These are phyloP conservation scores for Aspergillus puulaauensis DNA, from an alignment of 2,329 filamentous ascomycete genomes.

Conservation along the genomic window DNA sequence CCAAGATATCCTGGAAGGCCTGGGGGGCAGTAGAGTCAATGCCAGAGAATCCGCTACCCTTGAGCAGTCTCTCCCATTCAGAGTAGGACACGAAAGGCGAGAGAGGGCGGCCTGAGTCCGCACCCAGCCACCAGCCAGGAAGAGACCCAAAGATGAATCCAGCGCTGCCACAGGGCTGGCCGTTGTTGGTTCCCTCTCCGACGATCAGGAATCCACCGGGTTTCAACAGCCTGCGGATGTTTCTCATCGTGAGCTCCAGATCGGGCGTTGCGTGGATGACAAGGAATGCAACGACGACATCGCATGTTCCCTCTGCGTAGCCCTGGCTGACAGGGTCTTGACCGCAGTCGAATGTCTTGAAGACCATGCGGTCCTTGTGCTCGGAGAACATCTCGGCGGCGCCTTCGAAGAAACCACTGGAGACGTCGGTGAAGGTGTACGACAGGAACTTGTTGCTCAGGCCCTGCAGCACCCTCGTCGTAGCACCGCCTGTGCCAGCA, in stretches of 20 bases:
- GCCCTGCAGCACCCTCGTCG: slow-evolving; percentile 32
- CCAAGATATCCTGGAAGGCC: neutral
- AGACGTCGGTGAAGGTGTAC: slow-evolving; percentile 50
- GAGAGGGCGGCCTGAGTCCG: neutral
- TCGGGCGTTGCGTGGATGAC: slow-evolving; percentile 40
- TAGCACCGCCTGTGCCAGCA: slow-evolving; percentile 40
- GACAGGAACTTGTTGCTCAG: slow-evolving; percentile 29
- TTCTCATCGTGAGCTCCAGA: slow-evolving; percentile 25
- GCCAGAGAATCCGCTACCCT: neutral
- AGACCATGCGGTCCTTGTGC: slow-evolving; percentile 26
- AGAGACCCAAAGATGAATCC: neutral
- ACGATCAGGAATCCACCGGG: slow-evolving; percentile 38
- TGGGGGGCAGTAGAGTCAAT: neutral
- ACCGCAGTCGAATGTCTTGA: slow-evolving; percentile 32
- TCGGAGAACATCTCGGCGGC: slow-evolving; percentile 28
- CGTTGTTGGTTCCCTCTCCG: neutral
- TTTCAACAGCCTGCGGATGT: slow-evolving; percentile 36
- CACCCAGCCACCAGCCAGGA: neutral
- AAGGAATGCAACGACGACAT: slow-evolving; percentile 41
- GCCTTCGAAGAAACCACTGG: slow-evolving; percentile 42
- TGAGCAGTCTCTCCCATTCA: neutral
- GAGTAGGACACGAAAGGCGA: neutral
- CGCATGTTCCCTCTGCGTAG: slow-evolving; percentile 29
- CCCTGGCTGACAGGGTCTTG: slow-evolving; percentile 32
- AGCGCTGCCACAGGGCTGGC: too few relatives aligned